Percentiles rank a stretch among this genome's conserved stretches.
Conservation (phyloP, 1,284 basidiomycete species). For the Peniophora sp. region DNA sequence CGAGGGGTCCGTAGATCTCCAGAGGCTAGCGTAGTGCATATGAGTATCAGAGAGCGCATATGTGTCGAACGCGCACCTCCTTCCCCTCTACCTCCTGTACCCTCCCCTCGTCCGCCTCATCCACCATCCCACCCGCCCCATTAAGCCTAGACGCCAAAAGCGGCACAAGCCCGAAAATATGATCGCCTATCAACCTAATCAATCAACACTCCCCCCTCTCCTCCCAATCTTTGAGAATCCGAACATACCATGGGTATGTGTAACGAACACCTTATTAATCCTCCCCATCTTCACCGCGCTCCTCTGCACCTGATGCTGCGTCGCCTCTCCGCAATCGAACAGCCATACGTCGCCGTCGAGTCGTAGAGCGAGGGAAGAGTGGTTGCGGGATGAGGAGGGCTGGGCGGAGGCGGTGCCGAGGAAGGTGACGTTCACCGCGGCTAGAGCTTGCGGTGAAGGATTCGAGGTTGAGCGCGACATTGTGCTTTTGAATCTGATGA, state of each 20-base stretch:
- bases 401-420: slow-evolving; percentile 74
- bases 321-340: slow-evolving; percentile 90
- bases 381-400: slow-evolving; percentile 68
- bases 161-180: slow-evolving; percentile 77
- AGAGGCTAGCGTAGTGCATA: slow-evolving; percentile 35
- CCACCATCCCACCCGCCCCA: slow-evolving; percentile 59
- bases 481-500: too few relatives aligned
- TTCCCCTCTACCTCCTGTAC: slow-evolving; percentile 14
- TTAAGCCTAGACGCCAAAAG: slow-evolving; percentile 63
- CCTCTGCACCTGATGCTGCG: slow-evolving; percentile 75
- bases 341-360: slow-evolving; percentile 68
- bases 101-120: slow-evolving; percentile 56
- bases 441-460: slow-evolving; percentile 14
- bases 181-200: slow-evolving; percentile 61
- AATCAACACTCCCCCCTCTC: not conserved
- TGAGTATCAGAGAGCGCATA: not conserved
- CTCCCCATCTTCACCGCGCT: slow-evolving; percentile 67
- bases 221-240: not conserved
- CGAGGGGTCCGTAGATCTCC: slow-evolving; percentile 85
- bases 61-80: slow-evolving; percentile 9
- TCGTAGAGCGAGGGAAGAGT: slow-evolving; percentile 60
- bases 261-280: slow-evolving; percentile 85
- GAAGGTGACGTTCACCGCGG: slow-evolving; percentile 54
- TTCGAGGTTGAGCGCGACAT: not conserved
- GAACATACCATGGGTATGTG: slow-evolving; percentile 78